Evolutionary conservation across 352 stramenopile genomes (phyloP).

Genomic region (Pythium dissimile): DNA sequence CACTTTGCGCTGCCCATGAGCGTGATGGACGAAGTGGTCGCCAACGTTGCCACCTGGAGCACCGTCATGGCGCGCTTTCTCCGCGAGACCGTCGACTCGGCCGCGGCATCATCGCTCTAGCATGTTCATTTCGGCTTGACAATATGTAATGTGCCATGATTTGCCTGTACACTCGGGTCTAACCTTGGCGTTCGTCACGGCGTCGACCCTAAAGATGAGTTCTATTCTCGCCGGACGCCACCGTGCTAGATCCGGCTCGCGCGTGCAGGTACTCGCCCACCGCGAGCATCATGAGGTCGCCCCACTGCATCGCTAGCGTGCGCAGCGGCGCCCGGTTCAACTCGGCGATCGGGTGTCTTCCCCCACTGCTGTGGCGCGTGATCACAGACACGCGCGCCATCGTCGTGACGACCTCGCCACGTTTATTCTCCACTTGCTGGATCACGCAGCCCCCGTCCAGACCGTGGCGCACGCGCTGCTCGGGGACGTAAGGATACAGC

Average conservation of each 20-base stretch:
- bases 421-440: neutral
- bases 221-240: neutral
- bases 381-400: neutral
- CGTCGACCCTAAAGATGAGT: neutral
- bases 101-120: neutral
- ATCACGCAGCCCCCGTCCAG: slow-evolving; percentile 1
- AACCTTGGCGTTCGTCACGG: neutral
- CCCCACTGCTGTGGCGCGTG: slow-evolving; percentile 4
- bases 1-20: slow-evolving; percentile 10
- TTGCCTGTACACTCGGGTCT: no score
- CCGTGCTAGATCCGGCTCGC: neutral
- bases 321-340: neutral
- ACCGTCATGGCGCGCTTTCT: slow-evolving; percentile 8
- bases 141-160: neutral
- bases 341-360: neutral
- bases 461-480: slow-evolving; percentile 9
- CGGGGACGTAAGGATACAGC: slow-evolving; percentile 18
- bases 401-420: neutral
- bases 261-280: slow-evolving; percentile 6
- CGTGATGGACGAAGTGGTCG: slow-evolving; percentile 12
- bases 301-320: neutral
- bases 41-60: slow-evolving; percentile 9
- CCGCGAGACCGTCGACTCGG: neutral
- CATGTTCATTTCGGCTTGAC: neutral
- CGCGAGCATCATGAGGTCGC: slow-evolving; percentile 10